phyloP scores from a whole-genome alignment of 768 basidiomycete species.

The Mycena venus region DNA sequence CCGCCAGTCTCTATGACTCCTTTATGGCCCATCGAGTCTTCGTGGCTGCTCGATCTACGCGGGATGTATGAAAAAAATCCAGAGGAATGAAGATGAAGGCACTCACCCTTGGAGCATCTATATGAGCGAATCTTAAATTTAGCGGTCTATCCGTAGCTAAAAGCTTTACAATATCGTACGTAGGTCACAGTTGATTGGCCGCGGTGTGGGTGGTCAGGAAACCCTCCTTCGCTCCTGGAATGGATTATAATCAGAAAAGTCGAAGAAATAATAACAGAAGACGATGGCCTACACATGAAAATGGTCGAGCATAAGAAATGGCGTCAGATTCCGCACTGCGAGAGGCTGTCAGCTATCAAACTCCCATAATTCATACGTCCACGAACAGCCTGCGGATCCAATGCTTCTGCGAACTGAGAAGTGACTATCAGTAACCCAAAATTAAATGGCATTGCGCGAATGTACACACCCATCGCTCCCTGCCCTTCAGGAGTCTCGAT shows the following conservation, averaged over 20 bases:
- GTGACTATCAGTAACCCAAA: neutral
- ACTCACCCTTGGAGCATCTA: conserved; percentile 81
- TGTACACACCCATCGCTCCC: conserved; percentile 7
- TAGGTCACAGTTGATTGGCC: conserved; percentile 93
- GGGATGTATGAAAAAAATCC: neutral
- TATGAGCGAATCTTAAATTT: neutral
- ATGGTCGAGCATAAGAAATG: conserved; percentile 93
- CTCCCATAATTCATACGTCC: too few relatives aligned
- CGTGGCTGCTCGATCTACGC: conserved; percentile 78
- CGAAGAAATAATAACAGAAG: neutral
- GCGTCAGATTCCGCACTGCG: conserved; percentile 80
- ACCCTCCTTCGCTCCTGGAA: conserved; percentile 62
- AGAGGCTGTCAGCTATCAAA: neutral
- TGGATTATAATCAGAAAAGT: neutral
- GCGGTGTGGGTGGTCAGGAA: conserved; percentile 94
- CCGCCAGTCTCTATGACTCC: conserved; percentile 86
- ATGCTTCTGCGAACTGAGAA: conserved; percentile 87
- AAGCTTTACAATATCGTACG: conserved; percentile 15
- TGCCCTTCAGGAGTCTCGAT: conserved; percentile 76
- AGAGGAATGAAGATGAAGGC: neutral
- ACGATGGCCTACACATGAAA: conserved; percentile 75
- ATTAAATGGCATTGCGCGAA: neutral
- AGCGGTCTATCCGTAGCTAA: too few relatives aligned
- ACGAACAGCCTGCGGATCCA: conserved; percentile 66
- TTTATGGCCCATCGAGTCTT: conserved; percentile 91